Evolutionary conservation across 805 yeast genomes (phyloP).

Genomic region (Cyberlindnera saturnus): DNA sequence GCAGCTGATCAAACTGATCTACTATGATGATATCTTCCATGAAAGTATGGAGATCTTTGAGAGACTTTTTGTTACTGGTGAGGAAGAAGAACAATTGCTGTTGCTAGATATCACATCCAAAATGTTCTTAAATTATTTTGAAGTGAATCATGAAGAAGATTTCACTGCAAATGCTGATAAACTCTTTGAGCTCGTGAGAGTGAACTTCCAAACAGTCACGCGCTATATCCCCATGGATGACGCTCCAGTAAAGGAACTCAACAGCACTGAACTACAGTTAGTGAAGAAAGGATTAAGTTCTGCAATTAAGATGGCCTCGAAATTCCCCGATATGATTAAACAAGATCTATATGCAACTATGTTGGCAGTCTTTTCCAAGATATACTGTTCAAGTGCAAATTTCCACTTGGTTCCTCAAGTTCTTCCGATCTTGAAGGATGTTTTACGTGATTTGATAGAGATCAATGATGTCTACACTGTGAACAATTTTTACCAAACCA

Average conservation of each 20-base stretch:
- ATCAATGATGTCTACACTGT: slow-evolving; percentile 25
- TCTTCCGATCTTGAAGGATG: slow-evolving; percentile 44
- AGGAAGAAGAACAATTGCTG: slow-evolving; percentile 37
- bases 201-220: slow-evolving; percentile 58
- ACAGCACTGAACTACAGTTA: slow-evolving; percentile 30
- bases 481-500: slow-evolving; percentile 31
- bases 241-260: slow-evolving; percentile 13
- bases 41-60: slow-evolving; percentile 77
- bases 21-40: slow-evolving; percentile 60
- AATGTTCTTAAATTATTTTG: slow-evolving; percentile 43
- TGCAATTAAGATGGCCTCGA: slow-evolving; percentile 55
- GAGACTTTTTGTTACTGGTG: slow-evolving; percentile 55
- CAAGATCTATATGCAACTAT: slow-evolving; percentile 68
- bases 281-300: slow-evolving; percentile 44
- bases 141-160: slow-evolving; percentile 30
- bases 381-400: slow-evolving; percentile 20
- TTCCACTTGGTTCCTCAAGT: slow-evolving; percentile 44
- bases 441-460: slow-evolving; percentile 31
- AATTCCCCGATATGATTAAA: slow-evolving; percentile 63
- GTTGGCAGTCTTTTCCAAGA: slow-evolving; percentile 44
- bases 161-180: slow-evolving; percentile 62
- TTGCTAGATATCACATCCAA: slow-evolving; percentile 53
- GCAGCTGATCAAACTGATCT: slow-evolving; percentile 51
- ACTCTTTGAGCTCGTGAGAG: slow-evolving; percentile 72
- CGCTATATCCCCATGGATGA: slow-evolving; percentile 49